Evolutionary conservation across 345 rosid species (phyloP), one percentile per base, ranked within the genome.

Genomic region (Bruguiera sexangula): DNA sequence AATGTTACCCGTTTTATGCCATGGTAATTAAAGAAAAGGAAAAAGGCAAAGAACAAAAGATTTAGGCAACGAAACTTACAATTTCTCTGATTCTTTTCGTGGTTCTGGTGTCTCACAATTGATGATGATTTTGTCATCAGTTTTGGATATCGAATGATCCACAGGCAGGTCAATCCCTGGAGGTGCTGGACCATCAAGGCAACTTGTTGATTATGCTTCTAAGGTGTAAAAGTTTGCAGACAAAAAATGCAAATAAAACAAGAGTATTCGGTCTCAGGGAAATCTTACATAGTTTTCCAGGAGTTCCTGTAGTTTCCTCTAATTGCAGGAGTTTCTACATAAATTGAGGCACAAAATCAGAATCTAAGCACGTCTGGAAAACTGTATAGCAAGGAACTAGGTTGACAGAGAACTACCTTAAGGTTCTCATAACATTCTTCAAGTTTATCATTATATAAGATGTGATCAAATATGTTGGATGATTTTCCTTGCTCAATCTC

Each of bases 401-500:
- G 36, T 10, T 27, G 46, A 39, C 19, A 16, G 70, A 36, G 43
- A 15, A 75, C 81, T 80, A 93, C 98, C 92, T 91, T 93, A 62
- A 93, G 96, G 29, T 53, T 76, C 83, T 80, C 81, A 29, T 90
- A 95, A 76, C 99, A 95, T 20, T 88, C 85, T n/a, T 85, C 87
- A 15, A 95, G 96, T 39, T 86, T 68, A 80, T 90, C 96, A 68
- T 95, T 95, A 63, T 66, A 70, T 70, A 95, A 66, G 52, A 83
- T 82, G 72, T 89, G 90, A 73, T 81, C 88, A 72, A 86, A 95
- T 75, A 88, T 86, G 73, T 85, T 86, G 0, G 98, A 82, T 3
- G 86, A 86, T 31, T 79, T 58, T 59, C 97, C 99, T 18, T 93
- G 88, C 69, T 83, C 79, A 61, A 95, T 89, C 86, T 95, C 99